These are phyloP conservation scores for Mediolabrus comicus DNA, from an alignment of 108 stramenopile species.

Conservation along the genomic window DNA sequence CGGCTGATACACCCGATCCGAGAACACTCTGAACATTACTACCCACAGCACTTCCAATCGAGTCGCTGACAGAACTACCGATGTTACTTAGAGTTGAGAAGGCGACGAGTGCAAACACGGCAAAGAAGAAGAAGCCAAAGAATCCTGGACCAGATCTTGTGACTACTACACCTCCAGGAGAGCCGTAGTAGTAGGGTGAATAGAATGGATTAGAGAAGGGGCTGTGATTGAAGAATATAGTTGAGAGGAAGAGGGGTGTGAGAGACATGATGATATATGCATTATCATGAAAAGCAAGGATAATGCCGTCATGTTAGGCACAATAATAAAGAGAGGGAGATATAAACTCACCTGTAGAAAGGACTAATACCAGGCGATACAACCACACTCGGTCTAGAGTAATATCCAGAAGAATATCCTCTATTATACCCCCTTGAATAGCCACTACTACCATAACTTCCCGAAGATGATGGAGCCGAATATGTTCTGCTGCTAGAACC, in stretches of 20 bases:
- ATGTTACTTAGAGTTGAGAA: constrained; percentile 20
- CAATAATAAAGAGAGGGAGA: background rate
- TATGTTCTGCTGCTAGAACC: constrained; percentile 12
- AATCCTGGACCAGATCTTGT: constrained; percentile 56
- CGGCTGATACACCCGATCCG: constrained; percentile 73
- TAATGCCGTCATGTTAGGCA: too few species aligned
- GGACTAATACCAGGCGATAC: constrained; percentile 51
- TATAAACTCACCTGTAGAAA: constrained; percentile 41
- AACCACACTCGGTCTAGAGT: constrained; percentile 51
- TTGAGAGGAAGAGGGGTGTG: too few species aligned
- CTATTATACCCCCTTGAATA: constrained; percentile 35
- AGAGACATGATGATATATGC: too few species aligned
- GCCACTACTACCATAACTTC: constrained; percentile 13
- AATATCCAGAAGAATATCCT: constrained; percentile 46
- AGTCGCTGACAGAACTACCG: constrained; percentile 5
- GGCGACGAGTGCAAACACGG: constrained; percentile 49
- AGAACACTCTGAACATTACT: constrained; percentile 26
- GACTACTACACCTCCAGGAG: constrained; percentile 57
- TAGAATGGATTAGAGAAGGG: constrained; percentile 44
- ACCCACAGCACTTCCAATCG: constrained; percentile 22
- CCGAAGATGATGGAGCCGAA: constrained; percentile 34
- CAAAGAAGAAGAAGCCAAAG: constrained; percentile 55
- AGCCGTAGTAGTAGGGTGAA: constrained; percentile 34
- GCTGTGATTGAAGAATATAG: background rate
- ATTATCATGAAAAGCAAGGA: too few species aligned